Evolutionary conservation across 768 basidiomycete genomes (phyloP), one percentile per base, ranked within the genome.

Genomic region (Suillus weaverae): DNA sequence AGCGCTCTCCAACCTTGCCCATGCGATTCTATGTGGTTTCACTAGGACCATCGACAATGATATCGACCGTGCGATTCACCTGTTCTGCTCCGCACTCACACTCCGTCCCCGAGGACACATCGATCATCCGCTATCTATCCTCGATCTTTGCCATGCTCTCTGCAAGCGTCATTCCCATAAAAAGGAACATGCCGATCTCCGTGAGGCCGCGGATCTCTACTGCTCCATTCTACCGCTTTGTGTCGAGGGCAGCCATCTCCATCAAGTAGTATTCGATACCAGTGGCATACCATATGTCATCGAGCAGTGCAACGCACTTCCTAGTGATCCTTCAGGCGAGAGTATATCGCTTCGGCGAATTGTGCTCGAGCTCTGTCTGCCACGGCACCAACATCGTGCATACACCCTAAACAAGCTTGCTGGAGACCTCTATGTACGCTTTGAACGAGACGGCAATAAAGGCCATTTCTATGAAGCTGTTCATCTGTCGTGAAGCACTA

Each of bases 1-100:
- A 43, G 62, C 39, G 14, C 26, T 63, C 30, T 63, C 62, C 4
- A 63, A 63, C 11, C 54, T 59, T 11, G 62, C 38, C 5, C 57
- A 59, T 13, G 36, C 22, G 1, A 39, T 57, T 18, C 35, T 57
- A 22, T 38, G 22, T 5, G 36, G 55, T 35, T 57, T 38, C 22
- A 0, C 55, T 16, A 39, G 26, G 22, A 10, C 16, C 8, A 10
- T 57, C 2, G 14, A 10, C 26, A 39, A 9, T 30, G 56, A 59
- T 30, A 30, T 59, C 3, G 26, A 59, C 26, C 22, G 4, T 5
- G 14, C 22, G 16, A 39, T 57, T 18, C 22, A 22, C 36, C 26
- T 59, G 2, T 41, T 41, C 38, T 26, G 57, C 18, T 59, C 38
- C 18, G 57, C 39, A 5, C 57, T 59, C n/a, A 18, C 9, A 18